Percentiles rank a stretch among this genome's conserved stretches.
Conservation (phyloP, 805 yeast species). For the Lachancea sp. region DNA sequence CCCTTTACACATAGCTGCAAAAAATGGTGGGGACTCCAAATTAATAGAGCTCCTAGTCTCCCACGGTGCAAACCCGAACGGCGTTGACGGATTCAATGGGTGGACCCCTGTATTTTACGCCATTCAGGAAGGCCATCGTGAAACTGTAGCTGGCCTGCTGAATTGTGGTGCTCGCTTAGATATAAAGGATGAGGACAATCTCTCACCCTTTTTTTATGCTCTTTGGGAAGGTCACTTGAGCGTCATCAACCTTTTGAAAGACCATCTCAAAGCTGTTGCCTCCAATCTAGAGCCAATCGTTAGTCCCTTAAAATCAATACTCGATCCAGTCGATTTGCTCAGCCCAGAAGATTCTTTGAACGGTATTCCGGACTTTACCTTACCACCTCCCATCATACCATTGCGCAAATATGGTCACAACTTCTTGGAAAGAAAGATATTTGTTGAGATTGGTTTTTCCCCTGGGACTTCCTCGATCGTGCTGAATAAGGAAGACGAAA, state of each 20-base stretch:
- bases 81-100: conserved; percentile 74
- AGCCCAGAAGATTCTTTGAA: conserved; percentile 35
- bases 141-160: conserved; percentile 64
- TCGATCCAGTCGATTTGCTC: conserved; percentile 6
- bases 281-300: background rate
- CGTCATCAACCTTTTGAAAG: conserved; percentile 65
- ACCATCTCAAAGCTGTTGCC: conserved; percentile 16
- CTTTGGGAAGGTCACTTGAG: conserved; percentile 89
- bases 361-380: conserved; percentile 78
- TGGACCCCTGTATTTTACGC: conserved; percentile 95
- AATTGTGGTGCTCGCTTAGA: conserved; percentile 64
- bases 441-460: conserved; percentile 69
- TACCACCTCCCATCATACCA: conserved; percentile 96
- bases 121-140: conserved; percentile 73
- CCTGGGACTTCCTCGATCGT: conserved; percentile 40
- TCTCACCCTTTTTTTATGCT: conserved; percentile 79
- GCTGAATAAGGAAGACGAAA: conserved; percentile 39
- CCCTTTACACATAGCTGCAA: conserved; percentile 83
- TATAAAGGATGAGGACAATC: conserved; percentile 70
- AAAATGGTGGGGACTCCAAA: conserved; percentile 63
- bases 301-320: background rate
- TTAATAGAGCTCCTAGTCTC: conserved; percentile 61
- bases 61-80: conserved; percentile 74
- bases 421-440: conserved; percentile 82
- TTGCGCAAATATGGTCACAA: conserved; percentile 92